Evolutionary conservation across 2,329 filamentous ascomycete genomes (phyloP).

Genomic region (Cladosporium sp.): DNA sequence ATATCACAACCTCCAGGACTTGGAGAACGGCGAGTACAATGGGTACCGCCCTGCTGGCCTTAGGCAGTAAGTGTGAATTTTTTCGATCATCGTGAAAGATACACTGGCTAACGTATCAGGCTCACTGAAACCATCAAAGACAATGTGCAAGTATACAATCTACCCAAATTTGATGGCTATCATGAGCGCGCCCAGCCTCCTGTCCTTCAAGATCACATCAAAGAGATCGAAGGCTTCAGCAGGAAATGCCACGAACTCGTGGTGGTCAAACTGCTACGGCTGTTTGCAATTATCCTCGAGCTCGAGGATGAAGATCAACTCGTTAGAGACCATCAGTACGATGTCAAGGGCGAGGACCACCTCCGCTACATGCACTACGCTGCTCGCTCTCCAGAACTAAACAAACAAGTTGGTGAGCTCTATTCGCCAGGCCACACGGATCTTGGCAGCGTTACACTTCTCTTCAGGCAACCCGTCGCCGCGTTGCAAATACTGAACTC

Average conservation of each 20-base stretch:
- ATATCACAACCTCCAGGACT: conserved; percentile 34
- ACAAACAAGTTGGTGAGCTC: conserved; percentile 16
- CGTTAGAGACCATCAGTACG: conserved; percentile 51
- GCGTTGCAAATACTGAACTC: conserved; percentile 31
- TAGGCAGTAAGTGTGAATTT: background rate
- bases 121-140: conserved; percentile 30
- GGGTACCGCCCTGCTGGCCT: conserved; percentile 17
- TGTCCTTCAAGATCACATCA: conserved; percentile 41
- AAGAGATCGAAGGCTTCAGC: conserved; percentile 52
- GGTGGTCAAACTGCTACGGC: conserved; percentile 50
- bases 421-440: conserved; percentile 33
- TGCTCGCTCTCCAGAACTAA: conserved; percentile 19
- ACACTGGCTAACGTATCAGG: background rate
- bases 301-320: conserved; percentile 54
- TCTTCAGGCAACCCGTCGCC: conserved; percentile 37
- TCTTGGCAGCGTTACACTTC: conserved; percentile 36
- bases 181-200: conserved; percentile 3
- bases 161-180: conserved; percentile 32
- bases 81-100: background rate
- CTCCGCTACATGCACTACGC: conserved; percentile 39
- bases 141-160: conserved; percentile 55
- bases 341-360: conserved; percentile 53
- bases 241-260: conserved; percentile 48
- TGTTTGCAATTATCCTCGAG: conserved; percentile 57
- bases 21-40: conserved; percentile 28